Percentiles rank a stretch among this genome's conserved stretches.
phyloP scores from a whole-genome alignment of 2,329 filamentous ascomycete genomes.

The Akanthomyces lecanii region DNA sequence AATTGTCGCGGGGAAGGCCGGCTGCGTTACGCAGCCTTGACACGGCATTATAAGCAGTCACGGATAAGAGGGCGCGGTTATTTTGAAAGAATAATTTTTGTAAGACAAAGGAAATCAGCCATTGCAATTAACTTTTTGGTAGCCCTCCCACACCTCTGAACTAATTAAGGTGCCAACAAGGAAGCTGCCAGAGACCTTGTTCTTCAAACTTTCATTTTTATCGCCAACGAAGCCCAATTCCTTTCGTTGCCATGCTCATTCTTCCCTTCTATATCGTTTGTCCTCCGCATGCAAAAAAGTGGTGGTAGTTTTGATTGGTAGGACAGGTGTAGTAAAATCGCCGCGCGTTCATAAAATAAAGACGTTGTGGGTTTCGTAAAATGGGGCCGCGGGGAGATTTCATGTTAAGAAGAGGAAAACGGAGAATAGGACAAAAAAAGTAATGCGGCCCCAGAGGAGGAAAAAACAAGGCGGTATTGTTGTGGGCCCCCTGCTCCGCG shows the following conservation, averaged over 20 bases:
- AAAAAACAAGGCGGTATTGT: constrained; percentile 19
- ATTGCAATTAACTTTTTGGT: constrained; percentile 41
- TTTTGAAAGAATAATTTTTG: constrained; percentile 4
- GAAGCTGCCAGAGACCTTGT: constrained; percentile 36
- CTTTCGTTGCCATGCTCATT: constrained; percentile 13
- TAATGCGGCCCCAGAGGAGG: constrained; percentile 15
- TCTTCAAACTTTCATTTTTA: constrained; percentile 24
- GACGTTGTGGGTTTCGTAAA: constrained; percentile 14
- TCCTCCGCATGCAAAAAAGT: constrained; percentile 15
- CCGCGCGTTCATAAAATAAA: constrained; percentile 17
- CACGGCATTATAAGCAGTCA: background rate
- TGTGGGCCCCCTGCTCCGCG: constrained; percentile 5
- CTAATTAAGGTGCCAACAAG: constrained; percentile 31
- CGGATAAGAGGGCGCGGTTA: background rate
- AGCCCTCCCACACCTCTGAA: constrained; percentile 34
- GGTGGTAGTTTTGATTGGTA: constrained; percentile 6
- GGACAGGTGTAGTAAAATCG: constrained; percentile 15
- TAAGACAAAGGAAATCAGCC: constrained; percentile 24
- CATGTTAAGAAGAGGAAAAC: constrained; percentile 8
- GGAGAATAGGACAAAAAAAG: constrained; percentile 15
- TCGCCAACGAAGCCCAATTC: constrained; percentile 29
- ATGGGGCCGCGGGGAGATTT: constrained; percentile 16
- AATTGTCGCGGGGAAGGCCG: background rate
- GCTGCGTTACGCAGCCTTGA: background rate
- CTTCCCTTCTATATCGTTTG: constrained; percentile 8